Conservation (phyloP, 2,329 filamentous ascomycete genomes). For the Paracorniculantispora psalliotae region DNA sequence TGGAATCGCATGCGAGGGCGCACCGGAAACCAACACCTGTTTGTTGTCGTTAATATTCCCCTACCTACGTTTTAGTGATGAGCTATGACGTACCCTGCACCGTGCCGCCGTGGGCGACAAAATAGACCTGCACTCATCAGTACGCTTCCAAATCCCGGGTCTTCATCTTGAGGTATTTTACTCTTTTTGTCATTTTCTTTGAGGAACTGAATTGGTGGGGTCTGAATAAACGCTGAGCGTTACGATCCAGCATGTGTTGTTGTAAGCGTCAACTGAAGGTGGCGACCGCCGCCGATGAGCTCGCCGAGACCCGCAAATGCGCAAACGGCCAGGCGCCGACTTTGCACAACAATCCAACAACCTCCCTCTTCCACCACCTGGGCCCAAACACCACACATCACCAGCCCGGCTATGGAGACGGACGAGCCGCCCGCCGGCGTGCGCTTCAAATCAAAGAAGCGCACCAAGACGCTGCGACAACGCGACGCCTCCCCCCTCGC, state of each 20-base stretch:
- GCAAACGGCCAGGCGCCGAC: background rate
- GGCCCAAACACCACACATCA: no score
- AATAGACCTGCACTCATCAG: conserved; percentile 45
- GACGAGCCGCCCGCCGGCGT: conserved; percentile 22
- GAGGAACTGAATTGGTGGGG: background rate
- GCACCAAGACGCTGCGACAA: conserved; percentile 51
- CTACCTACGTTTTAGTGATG: background rate
- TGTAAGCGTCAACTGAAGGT: background rate
- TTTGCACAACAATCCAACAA: background rate
- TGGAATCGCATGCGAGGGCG: no score
- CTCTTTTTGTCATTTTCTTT: conserved; percentile 31
- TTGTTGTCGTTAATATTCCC: conserved; percentile 27
- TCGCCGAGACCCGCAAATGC: background rate
- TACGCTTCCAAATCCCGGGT: background rate
- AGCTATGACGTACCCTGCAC: conserved; percentile 57
- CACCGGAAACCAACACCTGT: conserved; percentile 54
- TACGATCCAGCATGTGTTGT: background rate
- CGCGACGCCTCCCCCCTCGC: conserved; percentile 33
- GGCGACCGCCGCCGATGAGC: background rate
- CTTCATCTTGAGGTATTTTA: conserved; percentile 16
- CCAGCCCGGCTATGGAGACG: background rate
- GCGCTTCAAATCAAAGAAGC: conserved; percentile 54
- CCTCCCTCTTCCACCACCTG: background rate
- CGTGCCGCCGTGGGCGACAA: conserved; percentile 56
- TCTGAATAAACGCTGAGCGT: no score